Base-by-base conservation (phyloP, 352 stramenopile genomes). In the Phytophthora fragariae region DNA sequence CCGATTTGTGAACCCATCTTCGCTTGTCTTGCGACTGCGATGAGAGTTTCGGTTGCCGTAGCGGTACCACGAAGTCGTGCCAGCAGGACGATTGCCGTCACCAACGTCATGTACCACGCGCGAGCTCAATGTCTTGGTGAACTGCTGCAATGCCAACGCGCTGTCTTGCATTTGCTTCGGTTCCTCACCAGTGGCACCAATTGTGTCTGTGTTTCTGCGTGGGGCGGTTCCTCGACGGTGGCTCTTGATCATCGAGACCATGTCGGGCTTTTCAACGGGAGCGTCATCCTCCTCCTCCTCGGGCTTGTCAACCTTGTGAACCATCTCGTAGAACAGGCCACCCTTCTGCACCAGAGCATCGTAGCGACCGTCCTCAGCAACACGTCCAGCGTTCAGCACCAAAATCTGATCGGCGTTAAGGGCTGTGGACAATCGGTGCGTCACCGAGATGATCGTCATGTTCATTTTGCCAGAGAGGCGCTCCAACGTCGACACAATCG, bases 401-500 rank as follows among this genome's bases (percentile, higher is more conserved):
- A 97, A 56, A 63, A 97, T 95, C 66, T 92, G 69, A 58, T 97
- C 89, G 0, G 90, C 81, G 70, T 97, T 94, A 29, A 92, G 44
- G 8, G 86, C 65, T 27, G 90, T 97, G 50, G 89, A 93, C 68
- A 97, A 79, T n/a, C 90, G 89, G 75, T 97, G 90, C 29, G 90
- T 97, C n/a, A 97, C 89, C 37, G 89, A 96, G 61, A 97, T 84
- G 61, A 97, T 96, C 54, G 90, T 96, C 87, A 95, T 96, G 76
- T 92, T 90, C 85, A 92, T 94, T 76, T 94, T 94, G 73, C 82
- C 70, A 56, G 86, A 85, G 41, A 96, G 75, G 5, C 88, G 87
- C 69, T 96, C 89, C 11, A 97, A 73, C 12, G 89, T 97, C 19
- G 86, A 80, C 17, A 97, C 83, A 57, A 97, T 95, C 11, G 90